A percentile compares a stretch with the other conserved stretches of the same genome.
Conservation (phyloP, 1,284 basidiomycete genomes). For the Cutaneotrichosporon cyanovorans region DNA sequence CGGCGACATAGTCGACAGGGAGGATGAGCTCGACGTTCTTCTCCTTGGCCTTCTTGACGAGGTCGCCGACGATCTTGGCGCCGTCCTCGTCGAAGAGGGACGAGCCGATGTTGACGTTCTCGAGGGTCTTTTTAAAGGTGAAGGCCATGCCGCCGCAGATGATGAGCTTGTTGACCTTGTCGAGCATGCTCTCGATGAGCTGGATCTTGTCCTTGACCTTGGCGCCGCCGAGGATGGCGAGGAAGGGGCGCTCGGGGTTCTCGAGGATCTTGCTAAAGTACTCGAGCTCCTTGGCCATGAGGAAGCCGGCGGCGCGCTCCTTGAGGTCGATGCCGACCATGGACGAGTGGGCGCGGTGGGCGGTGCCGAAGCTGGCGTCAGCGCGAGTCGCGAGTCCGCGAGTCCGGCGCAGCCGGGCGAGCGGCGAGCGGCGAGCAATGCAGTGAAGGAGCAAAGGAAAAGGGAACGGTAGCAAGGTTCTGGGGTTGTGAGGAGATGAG, state of each 20-base stretch:
- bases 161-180: constrained; percentile 96
- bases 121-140: constrained; percentile 94
- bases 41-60: constrained; percentile 88
- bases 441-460: too few species aligned
- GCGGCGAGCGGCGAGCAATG: too few species aligned
- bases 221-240: constrained; percentile 96
- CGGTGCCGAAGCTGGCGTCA: constrained; percentile 73
- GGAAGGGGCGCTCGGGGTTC: constrained; percentile 87
- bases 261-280: constrained; percentile 98
- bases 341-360: constrained; percentile 94
- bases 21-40: constrained; percentile 93
- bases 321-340: constrained; percentile 95
- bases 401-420: too few species aligned
- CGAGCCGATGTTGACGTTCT: constrained; percentile 80
- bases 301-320: constrained; percentile 90
- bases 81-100: constrained; percentile 92
- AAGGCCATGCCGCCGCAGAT: constrained; percentile 99
- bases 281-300: constrained; percentile 98
- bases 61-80: constrained; percentile 71
- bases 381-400: too few species aligned
- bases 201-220: constrained; percentile 99
- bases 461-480: too few species aligned
- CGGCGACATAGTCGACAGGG: constrained; percentile 90
- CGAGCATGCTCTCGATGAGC: constrained; percentile 97
- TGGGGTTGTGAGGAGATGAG: too few species aligned